phyloP scores from a whole-genome alignment of 2,329 filamentous ascomycete species.

The Arthrobotrys megalospora region DNA sequence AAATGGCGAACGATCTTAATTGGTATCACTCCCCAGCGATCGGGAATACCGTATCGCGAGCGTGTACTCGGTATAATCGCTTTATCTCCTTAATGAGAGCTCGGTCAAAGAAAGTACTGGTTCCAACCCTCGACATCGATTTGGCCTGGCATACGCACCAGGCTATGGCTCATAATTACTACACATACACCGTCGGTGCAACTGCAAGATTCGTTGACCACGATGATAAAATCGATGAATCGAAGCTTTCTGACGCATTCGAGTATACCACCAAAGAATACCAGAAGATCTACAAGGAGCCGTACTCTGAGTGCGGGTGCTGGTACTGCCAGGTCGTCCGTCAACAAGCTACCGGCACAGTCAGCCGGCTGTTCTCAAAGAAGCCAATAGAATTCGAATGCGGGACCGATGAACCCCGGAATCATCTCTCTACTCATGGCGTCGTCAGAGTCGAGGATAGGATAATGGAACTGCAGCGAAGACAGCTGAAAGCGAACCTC shows the following conservation, averaged over 20 bases:
- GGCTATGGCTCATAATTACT: conserved; percentile 77
- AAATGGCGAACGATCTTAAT: conserved; percentile 63
- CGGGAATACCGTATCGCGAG: conserved; percentile 66
- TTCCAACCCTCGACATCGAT: conserved; percentile 82
- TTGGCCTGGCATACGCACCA: conserved; percentile 87
- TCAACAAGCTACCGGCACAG: conserved; percentile 43
- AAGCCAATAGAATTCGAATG: conserved; percentile 41
- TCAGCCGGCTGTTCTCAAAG: conserved; percentile 35
- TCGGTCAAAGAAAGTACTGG: conserved; percentile 71
- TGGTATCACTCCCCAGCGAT: conserved; percentile 62
- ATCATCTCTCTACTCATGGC: conserved; percentile 53
- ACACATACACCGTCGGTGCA: conserved; percentile 71
- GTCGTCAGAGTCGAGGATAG: conserved; percentile 53
- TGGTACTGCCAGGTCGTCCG: conserved; percentile 81
- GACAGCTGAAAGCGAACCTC: conserved; percentile 38
- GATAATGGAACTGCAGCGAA: conserved; percentile 28
- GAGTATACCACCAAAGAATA: conserved; percentile 81
- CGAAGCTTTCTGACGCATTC: conserved; percentile 76
- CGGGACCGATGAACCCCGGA: conserved; percentile 42
- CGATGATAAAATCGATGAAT: conserved; percentile 85
- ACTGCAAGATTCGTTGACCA: conserved; percentile 78
- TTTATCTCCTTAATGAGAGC: conserved; percentile 75
- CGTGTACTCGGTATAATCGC: conserved; percentile 69
- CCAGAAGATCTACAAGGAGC: conserved; percentile 75
- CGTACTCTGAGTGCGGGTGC: conserved; percentile 84